Evolutionary conservation across 768 basidiomycete species (phyloP).

Genomic region (Coprinopsis cinerea): DNA sequence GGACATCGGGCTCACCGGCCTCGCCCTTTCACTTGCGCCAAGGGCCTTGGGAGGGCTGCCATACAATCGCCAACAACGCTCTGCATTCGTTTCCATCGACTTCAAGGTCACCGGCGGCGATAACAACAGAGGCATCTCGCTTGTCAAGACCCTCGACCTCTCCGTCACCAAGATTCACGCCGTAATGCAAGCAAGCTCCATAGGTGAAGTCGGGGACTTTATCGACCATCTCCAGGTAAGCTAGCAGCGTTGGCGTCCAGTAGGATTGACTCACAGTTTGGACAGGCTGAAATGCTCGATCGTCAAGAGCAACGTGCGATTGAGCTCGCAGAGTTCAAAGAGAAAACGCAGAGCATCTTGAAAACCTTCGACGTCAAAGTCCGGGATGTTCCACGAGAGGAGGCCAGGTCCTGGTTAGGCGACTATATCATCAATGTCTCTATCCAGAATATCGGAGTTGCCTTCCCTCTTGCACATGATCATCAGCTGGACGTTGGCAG

Average conservation of each 20-base stretch:
- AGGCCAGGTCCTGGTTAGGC: constrained; percentile 48
- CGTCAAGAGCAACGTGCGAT: constrained; percentile 69
- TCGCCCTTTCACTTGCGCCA: constrained; percentile 82
- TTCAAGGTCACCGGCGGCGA: constrained; percentile 41
- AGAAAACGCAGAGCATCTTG: constrained; percentile 69
- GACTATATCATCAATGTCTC: constrained; percentile 48
- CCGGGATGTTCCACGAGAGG: constrained; percentile 32
- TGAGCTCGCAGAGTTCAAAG: constrained; percentile 80
- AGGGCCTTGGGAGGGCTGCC: constrained; percentile 31
- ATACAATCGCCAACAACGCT: constrained; percentile 56
- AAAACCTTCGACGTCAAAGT: constrained; percentile 65
- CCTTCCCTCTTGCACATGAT: constrained; percentile 75
- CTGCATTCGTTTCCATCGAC: constrained; percentile 84
- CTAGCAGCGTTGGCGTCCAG: neutral
- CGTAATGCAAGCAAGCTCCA: constrained; percentile 90
- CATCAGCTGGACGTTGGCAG: constrained; percentile 46
- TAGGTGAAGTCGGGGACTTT: constrained; percentile 87
- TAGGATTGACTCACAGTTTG: constrained; percentile 2
- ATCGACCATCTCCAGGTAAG: constrained; percentile 76
- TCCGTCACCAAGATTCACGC: constrained; percentile 77
- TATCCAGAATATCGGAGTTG: constrained; percentile 74
- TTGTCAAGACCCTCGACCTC: constrained; percentile 41
- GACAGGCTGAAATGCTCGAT: constrained; percentile 65
- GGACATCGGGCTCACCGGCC: constrained; percentile 65
- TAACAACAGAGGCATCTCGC: constrained; percentile 14